Conservation (phyloP, 2,329 filamentous ascomycete species). For the Calonectria pauciramosa region DNA sequence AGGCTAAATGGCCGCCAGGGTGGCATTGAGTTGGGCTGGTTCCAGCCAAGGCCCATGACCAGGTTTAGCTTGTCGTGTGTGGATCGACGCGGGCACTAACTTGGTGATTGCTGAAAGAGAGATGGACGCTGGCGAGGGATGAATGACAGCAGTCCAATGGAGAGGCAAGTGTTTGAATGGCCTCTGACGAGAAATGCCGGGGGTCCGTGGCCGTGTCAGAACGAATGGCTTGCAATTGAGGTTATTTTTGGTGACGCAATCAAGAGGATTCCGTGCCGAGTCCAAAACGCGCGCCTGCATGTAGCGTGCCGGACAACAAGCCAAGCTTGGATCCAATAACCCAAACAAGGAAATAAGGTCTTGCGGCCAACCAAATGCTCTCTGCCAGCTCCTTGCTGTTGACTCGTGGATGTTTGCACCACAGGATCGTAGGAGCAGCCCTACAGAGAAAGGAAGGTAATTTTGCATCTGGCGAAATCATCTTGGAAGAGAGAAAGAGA, state of each 20-base stretch:
- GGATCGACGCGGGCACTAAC: conserved; percentile 27
- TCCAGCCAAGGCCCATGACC: conserved; percentile 10
- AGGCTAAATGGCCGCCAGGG: conserved; percentile 9
- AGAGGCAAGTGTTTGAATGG: background rate
- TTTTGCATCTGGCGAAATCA: background rate
- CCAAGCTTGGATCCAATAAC: background rate
- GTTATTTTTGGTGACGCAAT: background rate
- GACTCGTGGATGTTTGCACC: background rate
- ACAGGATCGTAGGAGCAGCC: conserved; percentile 17
- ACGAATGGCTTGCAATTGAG: background rate
- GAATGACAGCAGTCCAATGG: conserved; percentile 18
- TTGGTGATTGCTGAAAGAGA: conserved; percentile 16
- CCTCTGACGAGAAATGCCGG: background rate
- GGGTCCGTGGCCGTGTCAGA: background rate
- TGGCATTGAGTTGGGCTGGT: conserved; percentile 18
- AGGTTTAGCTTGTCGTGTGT: conserved; percentile 6
- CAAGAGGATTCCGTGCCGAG: background rate
- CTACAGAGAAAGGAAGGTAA: background rate
- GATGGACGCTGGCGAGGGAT: conserved; percentile 1
- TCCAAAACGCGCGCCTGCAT: background rate
- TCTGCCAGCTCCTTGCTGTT: background rate
- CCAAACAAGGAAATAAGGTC: background rate
- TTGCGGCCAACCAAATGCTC: background rate
- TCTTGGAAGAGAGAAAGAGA: conserved; percentile 5
- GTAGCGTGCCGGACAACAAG: conserved; percentile 1